Evolutionary conservation across 1,284 basidiomycete species (phyloP), one percentile per base, ranked within the genome.

Genomic region (Rhodotorula mucilaginosa): DNA sequence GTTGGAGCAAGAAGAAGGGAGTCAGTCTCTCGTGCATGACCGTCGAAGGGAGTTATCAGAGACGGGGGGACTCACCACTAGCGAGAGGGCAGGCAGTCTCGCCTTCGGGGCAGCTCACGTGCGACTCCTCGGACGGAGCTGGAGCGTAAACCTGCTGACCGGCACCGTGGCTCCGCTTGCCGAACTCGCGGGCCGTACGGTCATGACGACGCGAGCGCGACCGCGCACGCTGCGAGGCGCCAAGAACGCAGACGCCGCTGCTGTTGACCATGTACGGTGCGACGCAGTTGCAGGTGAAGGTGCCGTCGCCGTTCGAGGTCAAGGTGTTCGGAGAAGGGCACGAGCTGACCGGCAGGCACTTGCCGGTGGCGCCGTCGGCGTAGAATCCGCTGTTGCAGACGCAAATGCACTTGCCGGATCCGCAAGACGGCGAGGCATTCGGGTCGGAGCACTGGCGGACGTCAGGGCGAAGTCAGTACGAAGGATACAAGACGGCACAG

Each of bases 51-150:
- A n/a, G 3, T 29, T 4, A 16, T 7, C 34, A 7, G 23, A 61
- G 26, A 29, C 6, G 12, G 7, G 0, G 6, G 16, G 18, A 51
- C 62, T 52, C 23, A 71, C 70, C 67, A 5, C 61, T 61, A 0
- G 47, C 46, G 8, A 64, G 57, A 1, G 65, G 68, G 61, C 71
- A 73, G 8, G 71, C 71, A 10, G 59, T 73, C 58, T 73, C 71
- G 57, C 61, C 61, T 6, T 54, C 58, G 8, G 71, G 68, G 68
- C 71, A 73, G n/a, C 26, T 57, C 39, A 29, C 23, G 29, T 29
- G 10, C 26, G 10, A 10, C 18, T 5, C 64, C 39, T 65, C 65
- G 19, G 65, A 67, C n/a, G 65, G 44, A 31, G n/a, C 29, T 23
- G 68, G 66, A 18, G 57, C 52, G 31, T 64, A 62, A 39, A 70